Percentiles rank a stretch among this genome's conserved stretches.
These are phyloP conservation scores for Cyclotella kingstonii DNA, from an alignment of 108 stramenopile species.

Conservation along the genomic window DNA sequence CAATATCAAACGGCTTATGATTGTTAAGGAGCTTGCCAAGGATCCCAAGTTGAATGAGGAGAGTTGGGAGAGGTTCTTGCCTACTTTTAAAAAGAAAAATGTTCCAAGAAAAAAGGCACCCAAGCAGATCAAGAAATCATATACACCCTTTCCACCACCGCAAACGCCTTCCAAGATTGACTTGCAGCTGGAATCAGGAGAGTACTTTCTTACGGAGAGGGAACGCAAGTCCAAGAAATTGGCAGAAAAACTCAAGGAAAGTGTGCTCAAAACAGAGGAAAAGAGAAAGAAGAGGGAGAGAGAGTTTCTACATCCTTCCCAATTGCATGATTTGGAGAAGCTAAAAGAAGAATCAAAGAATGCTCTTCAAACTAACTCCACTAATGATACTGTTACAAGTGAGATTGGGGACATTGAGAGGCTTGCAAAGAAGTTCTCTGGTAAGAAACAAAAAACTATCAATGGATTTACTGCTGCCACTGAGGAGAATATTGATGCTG, in stretches of 20 bases:
- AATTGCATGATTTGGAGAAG: constrained; percentile 2
- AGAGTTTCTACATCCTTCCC: constrained; percentile 33
- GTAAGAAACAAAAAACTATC: neutral
- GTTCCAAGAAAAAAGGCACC: constrained; percentile 86
- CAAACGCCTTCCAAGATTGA: constrained; percentile 94
- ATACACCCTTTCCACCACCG: constrained; percentile 97
- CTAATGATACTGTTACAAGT: neutral
- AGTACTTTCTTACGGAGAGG: constrained; percentile 81
- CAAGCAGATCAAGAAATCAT: constrained; percentile 69
- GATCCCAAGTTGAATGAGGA: constrained; percentile 92
- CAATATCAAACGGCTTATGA: constrained; percentile 99
- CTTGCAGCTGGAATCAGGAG: constrained; percentile 91
- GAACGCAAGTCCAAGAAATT: constrained; percentile 66
- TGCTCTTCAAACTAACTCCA: neutral
- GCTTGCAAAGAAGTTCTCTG: neutral
- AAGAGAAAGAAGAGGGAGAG: constrained; percentile 59
- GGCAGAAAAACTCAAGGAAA: constrained; percentile 40
- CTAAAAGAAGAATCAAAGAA: neutral
- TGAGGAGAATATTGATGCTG: too few species aligned
- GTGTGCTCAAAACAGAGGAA: constrained; percentile 45
- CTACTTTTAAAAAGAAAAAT: constrained; percentile 97
- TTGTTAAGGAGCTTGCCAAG: constrained; percentile 95
- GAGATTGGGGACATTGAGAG: neutral
- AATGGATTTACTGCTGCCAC: too few species aligned
- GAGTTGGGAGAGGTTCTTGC: constrained; percentile 98